Base-by-base conservation (phyloP, 1,284 basidiomycete species). In the Prillingera fragicola region DNA sequence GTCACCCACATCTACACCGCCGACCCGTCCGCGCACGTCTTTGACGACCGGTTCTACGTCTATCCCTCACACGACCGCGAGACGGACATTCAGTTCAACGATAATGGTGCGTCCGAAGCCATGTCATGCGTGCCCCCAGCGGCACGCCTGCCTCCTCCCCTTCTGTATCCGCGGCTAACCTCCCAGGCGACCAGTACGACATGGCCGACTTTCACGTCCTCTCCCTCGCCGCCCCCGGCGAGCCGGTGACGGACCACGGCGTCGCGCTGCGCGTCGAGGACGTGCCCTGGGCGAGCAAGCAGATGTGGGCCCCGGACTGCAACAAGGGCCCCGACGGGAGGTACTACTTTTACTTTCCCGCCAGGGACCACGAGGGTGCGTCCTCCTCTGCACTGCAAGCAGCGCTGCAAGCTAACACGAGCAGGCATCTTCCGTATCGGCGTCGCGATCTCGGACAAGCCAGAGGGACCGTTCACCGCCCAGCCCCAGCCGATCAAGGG, bases 181-280 rank as follows among this genome's bases (percentile, higher is more conserved):
- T n/a, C n/a, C n/a, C n/a, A n/a, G n/a, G 63, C 7, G 59, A 59
- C 48, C 62, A 63, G 41, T 66, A 63, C 44, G 63, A 61, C 45
- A 66, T 66, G 63, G 50, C 35, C 22, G 63, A 66, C 48, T 66
- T 63, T 48, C 63, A 66, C 22, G 59, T 66, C 9, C 37, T 66
- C 15, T 57, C 54, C 5, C 56, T 66, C 54, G 56, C 56, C 43
- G 33, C 36, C 5, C 39, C 52, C 21, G 60, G 56, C 14, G 62
- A 47, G 12, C 39, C 50, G 12, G 62, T 63, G 21, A 59, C 49
- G 15, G 63, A 66, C 47, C 62, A 63, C 45, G 63, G 63, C 9
- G 48, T 66, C 14, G 62, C 50, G 18, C 37, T 66, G 19, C 42
- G 42, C 15, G 50, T 44, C 2, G 48, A 55, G 38, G 57, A 66